Conservation (phyloP, 176 grass and related monocot genomes). For the Echinochloa phyllopogon region DNA sequence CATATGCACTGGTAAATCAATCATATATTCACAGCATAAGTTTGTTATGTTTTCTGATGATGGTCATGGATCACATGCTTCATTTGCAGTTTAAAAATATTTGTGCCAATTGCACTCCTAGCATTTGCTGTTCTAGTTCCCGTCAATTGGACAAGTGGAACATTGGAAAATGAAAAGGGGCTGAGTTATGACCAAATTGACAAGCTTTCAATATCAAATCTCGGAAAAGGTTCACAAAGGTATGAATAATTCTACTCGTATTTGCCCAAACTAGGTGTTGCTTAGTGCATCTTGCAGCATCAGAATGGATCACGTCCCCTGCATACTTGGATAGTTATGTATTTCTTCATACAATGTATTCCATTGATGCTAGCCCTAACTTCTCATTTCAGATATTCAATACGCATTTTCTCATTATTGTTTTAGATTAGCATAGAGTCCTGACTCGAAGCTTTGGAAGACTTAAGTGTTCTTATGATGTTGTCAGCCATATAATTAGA, state of each 20-base stretch:
- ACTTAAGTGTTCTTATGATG: background rate
- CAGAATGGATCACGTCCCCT: background rate
- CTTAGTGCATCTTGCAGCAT: conserved; percentile 2
- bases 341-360: background rate
- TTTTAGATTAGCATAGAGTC: conserved; percentile 12
- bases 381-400: conserved; percentile 14
- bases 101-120: conserved; percentile 79
- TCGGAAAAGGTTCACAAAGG: conserved; percentile 82
- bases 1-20: background rate
- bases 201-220: conserved; percentile 96
- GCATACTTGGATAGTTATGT: background rate
- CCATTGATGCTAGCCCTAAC: background rate
- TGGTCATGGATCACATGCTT: conserved; percentile 11
- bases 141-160: conserved; percentile 89
- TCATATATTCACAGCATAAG: conserved; percentile 8
- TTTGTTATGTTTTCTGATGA: conserved; percentile 36
- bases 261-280: conserved; percentile 14
- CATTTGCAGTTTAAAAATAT: conserved; percentile 86
- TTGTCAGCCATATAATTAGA: background rate
- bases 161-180: conserved; percentile 54
- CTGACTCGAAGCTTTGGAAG: background rate
- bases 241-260: conserved; percentile 36
- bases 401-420: conserved; percentile 20
- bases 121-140: conserved; percentile 76
- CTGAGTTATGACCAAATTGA: conserved; percentile 85